These are phyloP conservation scores for Daldinia caldariorum DNA, from an alignment of 495 filamentous ascomycete species.

Conservation along the genomic window DNA sequence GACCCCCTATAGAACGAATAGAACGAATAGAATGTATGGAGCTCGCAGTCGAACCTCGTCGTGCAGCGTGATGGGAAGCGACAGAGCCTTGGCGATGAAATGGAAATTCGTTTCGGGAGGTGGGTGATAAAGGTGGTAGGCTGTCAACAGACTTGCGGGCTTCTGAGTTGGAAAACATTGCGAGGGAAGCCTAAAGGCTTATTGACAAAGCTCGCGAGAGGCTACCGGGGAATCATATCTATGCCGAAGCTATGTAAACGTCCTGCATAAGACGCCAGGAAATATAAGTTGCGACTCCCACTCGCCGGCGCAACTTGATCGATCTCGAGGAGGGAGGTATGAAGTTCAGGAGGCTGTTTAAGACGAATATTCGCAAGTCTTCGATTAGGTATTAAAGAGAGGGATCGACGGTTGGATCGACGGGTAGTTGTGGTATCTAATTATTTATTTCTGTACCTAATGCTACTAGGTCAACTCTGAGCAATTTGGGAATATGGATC, in stretches of 20 bases:
- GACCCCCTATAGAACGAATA: constrained; percentile 77
- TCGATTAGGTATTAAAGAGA: background rate
- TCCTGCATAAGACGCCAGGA: constrained; percentile 28
- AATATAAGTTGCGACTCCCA: constrained; percentile 17
- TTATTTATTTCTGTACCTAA: background rate
- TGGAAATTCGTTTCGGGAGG: constrained; percentile 67
- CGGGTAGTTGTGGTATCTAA: too few species aligned
- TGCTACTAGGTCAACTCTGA: background rate
- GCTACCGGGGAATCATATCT: constrained; percentile 52
- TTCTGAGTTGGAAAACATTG: constrained; percentile 70
- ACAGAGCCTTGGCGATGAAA: constrained; percentile 58
- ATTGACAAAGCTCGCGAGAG: constrained; percentile 44
- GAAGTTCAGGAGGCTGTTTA: constrained; percentile 3
- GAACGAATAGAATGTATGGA: constrained; percentile 73
- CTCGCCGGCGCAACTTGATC: constrained; percentile 25
- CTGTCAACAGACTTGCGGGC: constrained; percentile 78
- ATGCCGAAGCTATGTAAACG: constrained; percentile 29
- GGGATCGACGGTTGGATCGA: constrained; percentile 6
- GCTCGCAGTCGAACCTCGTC: constrained; percentile 86
- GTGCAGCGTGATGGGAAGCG: constrained; percentile 39
- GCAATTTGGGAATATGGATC: background rate
- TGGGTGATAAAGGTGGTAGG: constrained; percentile 63
- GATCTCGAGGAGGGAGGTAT: constrained; percentile 5
- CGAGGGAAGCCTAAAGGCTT: constrained; percentile 44
- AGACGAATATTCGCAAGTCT: background rate